Conservation (phyloP, 2,329 filamentous ascomycete genomes). For the Penicillium digitatum region DNA sequence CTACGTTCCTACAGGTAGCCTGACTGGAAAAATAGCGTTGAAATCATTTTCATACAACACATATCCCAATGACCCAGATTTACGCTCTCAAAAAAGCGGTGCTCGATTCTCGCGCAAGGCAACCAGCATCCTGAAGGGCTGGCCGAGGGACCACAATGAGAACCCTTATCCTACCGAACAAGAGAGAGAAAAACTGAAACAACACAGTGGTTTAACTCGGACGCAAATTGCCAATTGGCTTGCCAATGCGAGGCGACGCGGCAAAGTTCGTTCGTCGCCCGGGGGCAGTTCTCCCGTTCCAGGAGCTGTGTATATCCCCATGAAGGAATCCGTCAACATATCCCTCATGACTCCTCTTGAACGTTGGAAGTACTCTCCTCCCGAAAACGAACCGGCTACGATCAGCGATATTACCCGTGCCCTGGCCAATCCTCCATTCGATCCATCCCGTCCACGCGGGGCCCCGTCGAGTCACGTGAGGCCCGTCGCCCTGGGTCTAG, state of each 20-base stretch:
- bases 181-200: conserved; percentile 75
- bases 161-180: conserved; percentile 87
- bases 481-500: conserved; percentile 42
- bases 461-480: conserved; percentile 33
- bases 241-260: conserved; percentile 78
- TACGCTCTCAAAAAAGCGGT: conserved; percentile 58
- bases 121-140: conserved; percentile 75
- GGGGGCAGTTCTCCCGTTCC: conserved; percentile 67
- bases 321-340: conserved; percentile 49
- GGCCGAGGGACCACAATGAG: conserved; percentile 73
- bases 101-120: conserved; percentile 77
- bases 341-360: conserved; percentile 61
- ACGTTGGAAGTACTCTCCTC: conserved; percentile 65
- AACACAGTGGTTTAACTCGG: conserved; percentile 73
- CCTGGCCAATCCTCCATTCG: conserved; percentile 45
- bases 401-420: conserved; percentile 62
- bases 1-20: conserved; percentile 36
- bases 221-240: conserved; percentile 90
- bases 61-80: conserved; percentile 37
- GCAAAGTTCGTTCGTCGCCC: conserved; percentile 65
- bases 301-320: conserved; percentile 70
- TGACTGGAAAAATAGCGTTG: conserved; percentile 41
- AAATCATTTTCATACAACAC: conserved; percentile 40
- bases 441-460: conserved; percentile 30
- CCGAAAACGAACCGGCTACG: conserved; percentile 65